phyloP scores from a whole-genome alignment of 2,329 filamentous ascomycete species.

The Pseudocercospora pini-densiflorae region DNA sequence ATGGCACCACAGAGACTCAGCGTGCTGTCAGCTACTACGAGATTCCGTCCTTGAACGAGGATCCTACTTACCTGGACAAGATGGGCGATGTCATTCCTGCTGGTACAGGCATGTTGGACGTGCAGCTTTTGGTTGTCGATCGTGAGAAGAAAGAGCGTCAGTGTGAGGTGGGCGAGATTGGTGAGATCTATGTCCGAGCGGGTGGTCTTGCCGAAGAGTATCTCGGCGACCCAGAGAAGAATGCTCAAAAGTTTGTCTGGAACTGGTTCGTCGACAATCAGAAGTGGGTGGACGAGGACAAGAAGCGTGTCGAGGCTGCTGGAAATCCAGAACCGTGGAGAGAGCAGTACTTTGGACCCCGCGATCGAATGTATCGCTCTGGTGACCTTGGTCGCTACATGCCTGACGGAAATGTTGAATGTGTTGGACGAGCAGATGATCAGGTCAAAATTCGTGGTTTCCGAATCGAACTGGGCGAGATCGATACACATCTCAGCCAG shows the following conservation, averaged over 20 bases:
- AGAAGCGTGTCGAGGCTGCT: slow-evolving; percentile 54
- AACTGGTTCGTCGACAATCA: slow-evolving; percentile 86
- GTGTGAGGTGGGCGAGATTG: slow-evolving; percentile 79
- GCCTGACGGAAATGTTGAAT: slow-evolving; percentile 72
- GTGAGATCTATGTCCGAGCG: slow-evolving; percentile 82
- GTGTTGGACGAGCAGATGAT: slow-evolving; percentile 78
- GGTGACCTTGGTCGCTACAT: slow-evolving; percentile 84
- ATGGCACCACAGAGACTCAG: slow-evolving; percentile 85
- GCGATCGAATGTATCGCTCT: slow-evolving; percentile 84
- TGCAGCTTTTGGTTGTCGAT: slow-evolving; percentile 84
- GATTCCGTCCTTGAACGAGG: slow-evolving; percentile 67
- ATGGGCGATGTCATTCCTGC: slow-evolving; percentile 80
- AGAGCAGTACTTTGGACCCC: slow-evolving; percentile 75
- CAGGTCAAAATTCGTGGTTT: slow-evolving; percentile 98
- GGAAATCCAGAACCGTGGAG: slow-evolving; percentile 72
- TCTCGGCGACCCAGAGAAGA: slow-evolving; percentile 65
- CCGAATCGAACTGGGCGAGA: slow-evolving; percentile 91
- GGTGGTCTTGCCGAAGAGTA: slow-evolving; percentile 86
- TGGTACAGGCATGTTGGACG: slow-evolving; percentile 83
- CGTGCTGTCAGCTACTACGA: slow-evolving; percentile 83
- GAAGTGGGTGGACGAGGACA: slow-evolving; percentile 69
- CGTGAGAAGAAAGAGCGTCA: slow-evolving; percentile 68
- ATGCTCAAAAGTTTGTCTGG: slow-evolving; percentile 74
- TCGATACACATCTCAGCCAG: slow-evolving; percentile 79
- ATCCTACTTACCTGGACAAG: slow-evolving; percentile 66